Base-by-base conservation (phyloP, 148 eudicot species). In the Dysphania ambrosioides region DNA sequence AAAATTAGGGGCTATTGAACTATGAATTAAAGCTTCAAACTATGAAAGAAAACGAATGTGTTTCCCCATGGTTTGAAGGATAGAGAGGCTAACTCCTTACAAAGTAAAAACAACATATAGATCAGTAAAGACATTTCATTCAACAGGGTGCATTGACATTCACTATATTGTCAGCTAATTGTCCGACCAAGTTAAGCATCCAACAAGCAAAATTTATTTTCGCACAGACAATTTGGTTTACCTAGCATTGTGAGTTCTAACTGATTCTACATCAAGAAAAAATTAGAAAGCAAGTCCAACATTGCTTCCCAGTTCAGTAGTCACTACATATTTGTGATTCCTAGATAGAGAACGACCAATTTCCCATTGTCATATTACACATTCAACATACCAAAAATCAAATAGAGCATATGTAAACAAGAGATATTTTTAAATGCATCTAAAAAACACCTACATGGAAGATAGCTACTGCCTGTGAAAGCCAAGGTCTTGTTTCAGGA, bases 381-480 rank as follows among this genome's bases (percentile, higher is more conserved):
- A 47, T 31, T n/a, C 16, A 32, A 19, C 32, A 66, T 34, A 65
- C 12, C n/a, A n/a, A 27, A 71, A 64, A 27, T 72, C 15, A 47
- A 15, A 38, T 36, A 1, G 64, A 35, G 44, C n/a, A n/a, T 38
- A 26, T 56, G 15, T 41, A 0, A 66, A 72, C 18, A 2, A 38
- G 8, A 56, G 3, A 70, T 1, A 31, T 16, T 26, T 16, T 10
- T 55, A 31, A 58, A 30, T 41, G 21, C 49, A 34, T 68, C 26
- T 21, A 10, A 60, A 81, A 64, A n/a, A 72, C n/a, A n/a, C 93
- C 72, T 84, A 92, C 99, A 89, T 95, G 99, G 75, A 95, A 92
- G 76, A 92, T 85, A 32, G 96, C 87, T 24, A 92, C 91, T 65
- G 96, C 93, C 79, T 92, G 88, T 6, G 96, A 88, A 58, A 95